Evolutionary conservation across 805 yeast genomes (phyloP).

Genomic region (Starmera quercuum): DNA sequence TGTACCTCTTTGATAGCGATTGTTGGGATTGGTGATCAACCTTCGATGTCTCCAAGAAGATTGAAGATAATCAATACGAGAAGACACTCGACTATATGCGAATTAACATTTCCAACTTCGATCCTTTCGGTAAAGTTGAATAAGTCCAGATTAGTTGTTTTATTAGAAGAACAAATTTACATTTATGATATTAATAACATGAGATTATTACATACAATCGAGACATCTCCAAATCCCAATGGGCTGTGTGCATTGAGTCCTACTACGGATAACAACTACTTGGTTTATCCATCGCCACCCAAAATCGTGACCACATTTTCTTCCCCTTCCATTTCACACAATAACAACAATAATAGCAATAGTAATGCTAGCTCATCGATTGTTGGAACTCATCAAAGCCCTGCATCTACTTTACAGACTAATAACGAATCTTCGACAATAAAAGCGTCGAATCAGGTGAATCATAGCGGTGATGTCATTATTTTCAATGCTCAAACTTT

Average conservation of each 20-base stretch:
- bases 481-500: conserved; percentile 54
- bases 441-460: conserved; percentile 5
- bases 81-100: conserved; percentile 51
- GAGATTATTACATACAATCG: conserved; percentile 51
- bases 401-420: too few relatives aligned
- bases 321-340: conserved; percentile 1
- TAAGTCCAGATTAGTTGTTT: conserved; percentile 54
- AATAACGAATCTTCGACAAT: too few relatives aligned
- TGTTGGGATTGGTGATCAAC: conserved; percentile 67
- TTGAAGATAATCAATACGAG: conserved; percentile 80
- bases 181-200: conserved; percentile 69
- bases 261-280: conserved; percentile 38
- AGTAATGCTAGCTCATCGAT: conserved; percentile 29
- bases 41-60: conserved; percentile 68
- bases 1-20: conserved; percentile 63
- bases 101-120: conserved; percentile 58
- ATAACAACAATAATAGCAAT: conserved; percentile 25
- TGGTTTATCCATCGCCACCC: conserved; percentile 77
- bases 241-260: conserved; percentile 62
- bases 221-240: conserved; percentile 36
- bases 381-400: too few relatives aligned
- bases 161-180: conserved; percentile 56
- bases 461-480: conserved; percentile 56
- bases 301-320: conserved; percentile 29
- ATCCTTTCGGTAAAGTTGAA: conserved; percentile 58